Evolutionary conservation across 2,329 filamentous ascomycete species (phyloP).

Genomic region (Claviceps spartinae): DNA sequence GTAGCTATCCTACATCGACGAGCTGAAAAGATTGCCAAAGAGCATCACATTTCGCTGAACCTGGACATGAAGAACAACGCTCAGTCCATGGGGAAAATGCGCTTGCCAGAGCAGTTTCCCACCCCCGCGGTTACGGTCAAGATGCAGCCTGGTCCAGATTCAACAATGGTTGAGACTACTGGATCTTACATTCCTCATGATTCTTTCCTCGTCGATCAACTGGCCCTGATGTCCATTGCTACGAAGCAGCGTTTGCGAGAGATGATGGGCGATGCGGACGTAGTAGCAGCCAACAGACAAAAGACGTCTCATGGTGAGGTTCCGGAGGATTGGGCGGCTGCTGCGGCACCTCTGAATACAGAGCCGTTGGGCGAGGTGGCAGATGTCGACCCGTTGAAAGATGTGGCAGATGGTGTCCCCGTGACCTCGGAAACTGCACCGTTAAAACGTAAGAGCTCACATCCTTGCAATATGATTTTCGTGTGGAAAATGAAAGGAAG

Average conservation of each 20-base stretch:
- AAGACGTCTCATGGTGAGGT: constrained; percentile 68
- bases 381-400: constrained; percentile 9
- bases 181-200: constrained; percentile 64
- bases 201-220: constrained; percentile 64
- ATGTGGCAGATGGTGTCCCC: constrained; percentile 31
- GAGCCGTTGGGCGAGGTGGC: constrained; percentile 17
- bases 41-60: constrained; percentile 43
- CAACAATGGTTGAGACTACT: constrained; percentile 46
- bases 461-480: not conserved
- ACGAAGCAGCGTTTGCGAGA: constrained; percentile 66
- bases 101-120: constrained; percentile 34
- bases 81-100: constrained; percentile 33
- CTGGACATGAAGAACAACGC: constrained; percentile 37
- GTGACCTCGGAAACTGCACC: constrained; percentile 33
- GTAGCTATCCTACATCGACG: constrained; percentile 47
- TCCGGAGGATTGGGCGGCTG: constrained; percentile 60
- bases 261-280: constrained; percentile 63
- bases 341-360: constrained; percentile 43
- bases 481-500: not conserved
- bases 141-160: constrained; percentile 46
- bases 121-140: constrained; percentile 39
- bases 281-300: constrained; percentile 57
- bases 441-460: constrained; percentile 42
- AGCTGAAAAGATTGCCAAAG: constrained; percentile 43
- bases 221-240: constrained; percentile 70